Evolutionary conservation across 345 rosid genomes (phyloP), one percentile per base, ranked within the genome.

Genomic region (Eucalyptus grandis): DNA sequence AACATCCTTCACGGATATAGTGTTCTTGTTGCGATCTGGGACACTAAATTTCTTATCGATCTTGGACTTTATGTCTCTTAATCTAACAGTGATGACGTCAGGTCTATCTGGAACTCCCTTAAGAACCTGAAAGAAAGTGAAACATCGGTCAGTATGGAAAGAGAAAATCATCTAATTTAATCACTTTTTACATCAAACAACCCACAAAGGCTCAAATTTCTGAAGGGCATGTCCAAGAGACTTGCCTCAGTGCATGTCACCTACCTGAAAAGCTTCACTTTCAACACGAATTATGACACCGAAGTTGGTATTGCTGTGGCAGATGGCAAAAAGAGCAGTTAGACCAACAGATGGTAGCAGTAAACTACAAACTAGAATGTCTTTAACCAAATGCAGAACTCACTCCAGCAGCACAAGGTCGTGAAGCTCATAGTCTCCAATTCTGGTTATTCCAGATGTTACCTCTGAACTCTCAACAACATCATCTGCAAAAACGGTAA

Each of bases 401-500:
- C 95, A 98, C 99, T 97, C 99, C 88, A 98, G 91, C 60, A 96
- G 92, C 89, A 97, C 99, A 91, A 98, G 98, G 90, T 98, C 99
- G 92, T 94, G 99, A 91, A 98, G 99, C 94, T 98, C 99, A 85
- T 94, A 98, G 86, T 96, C 98, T 86, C 99, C 99, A 72, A 97
- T 93, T 92, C 95, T 96, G 86, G 98, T 96, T 87, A 96, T 89
- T 87, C 99, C 99, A 89, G 99, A 93, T 51, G 99, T 96, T 88
- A 98, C 99, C 95, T 97, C 99, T 60, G 99, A 97, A 91, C 99
- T 98, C 93, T 96, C 98, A 87, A 97, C 99, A 90, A 97, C 99
- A 90, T 96, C 98, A 91, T 98, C 99, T 86, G 99, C 96, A 92
- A 98, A 97, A 56, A 96, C 99, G 87, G 96, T 96, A 31, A 97